Evolutionary conservation across 169 alveolate species (phyloP), one percentile per base, ranked within the genome.

Genomic region (Gregarina niphandrodes): DNA sequence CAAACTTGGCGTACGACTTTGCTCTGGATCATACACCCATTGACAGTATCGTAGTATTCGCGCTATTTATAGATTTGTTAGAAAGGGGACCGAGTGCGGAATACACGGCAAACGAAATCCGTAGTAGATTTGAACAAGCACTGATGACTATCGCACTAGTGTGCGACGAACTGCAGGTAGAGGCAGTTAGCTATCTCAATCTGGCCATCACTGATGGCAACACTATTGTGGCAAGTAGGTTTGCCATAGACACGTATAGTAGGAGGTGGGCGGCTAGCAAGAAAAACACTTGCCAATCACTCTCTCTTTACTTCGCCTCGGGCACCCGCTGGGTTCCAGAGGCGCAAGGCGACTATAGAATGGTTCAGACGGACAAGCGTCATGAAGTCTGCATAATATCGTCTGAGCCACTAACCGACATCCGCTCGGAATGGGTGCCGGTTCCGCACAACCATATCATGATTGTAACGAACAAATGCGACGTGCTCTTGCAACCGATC

Each of bases 381-480:
- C n/a, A n/a, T n/a, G 55, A 47, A n/a, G 38, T 47, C 16, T 47
- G 55, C 42, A 47, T 47, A 4, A 47, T 47, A 22, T 29, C 55
- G 4, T 37, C 48, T 37, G 55, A 47, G 48, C 55, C 55, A 13
- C 28, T 47, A 31, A 47, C 55, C 1, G 41, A 46, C 5, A 47
- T 28, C 31, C 46, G n/a, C 55, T 12, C 39, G 24, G 50, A 49
- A 28, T 49, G 58, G 58, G 31, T 49, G 50, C 48, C 58, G 5
- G 58, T 49, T 18, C 58, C 58, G 12, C 42, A 43, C 32, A 49
- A 49, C 36, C 45, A 45, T 16, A 21, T 49, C 34, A 39, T 49
- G 11, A 19, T 49, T 19, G 28, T 39, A n/a, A 48, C 57, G 32
- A 44, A 43, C 7, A 30, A 43, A 4, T 39, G 38, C 30, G 57